Evolutionary conservation across 2,329 filamentous ascomycete species (phyloP).

Genomic region (Chalara sp.): DNA sequence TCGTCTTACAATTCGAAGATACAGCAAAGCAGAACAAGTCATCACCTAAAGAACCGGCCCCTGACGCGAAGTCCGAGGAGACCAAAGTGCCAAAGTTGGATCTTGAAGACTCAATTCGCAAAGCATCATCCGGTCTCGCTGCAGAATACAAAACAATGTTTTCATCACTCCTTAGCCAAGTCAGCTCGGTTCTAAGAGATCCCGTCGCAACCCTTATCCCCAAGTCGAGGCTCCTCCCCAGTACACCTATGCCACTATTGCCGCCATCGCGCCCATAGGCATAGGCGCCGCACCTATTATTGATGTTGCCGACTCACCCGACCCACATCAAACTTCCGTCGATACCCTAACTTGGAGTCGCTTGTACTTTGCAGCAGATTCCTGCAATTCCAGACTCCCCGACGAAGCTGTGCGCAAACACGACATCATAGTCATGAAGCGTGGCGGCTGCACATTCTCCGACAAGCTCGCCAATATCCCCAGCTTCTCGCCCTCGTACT

Average conservation of each 20-base stretch:
- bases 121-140: conserved; percentile 14
- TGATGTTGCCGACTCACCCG: conserved; percentile 38
- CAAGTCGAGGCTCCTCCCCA: conserved; percentile 25
- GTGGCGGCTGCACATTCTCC: conserved; percentile 79
- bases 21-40: conserved; percentile 14
- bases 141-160: conserved; percentile 30
- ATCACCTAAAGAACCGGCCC: conserved; percentile 13
- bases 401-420: conserved; percentile 45
- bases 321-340: conserved; percentile 27
- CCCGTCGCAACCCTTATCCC: conserved; percentile 32
- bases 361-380: conserved; percentile 64
- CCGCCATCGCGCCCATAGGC: conserved; percentile 43
- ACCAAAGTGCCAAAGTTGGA: conserved; percentile 8
- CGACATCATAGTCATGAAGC: conserved; percentile 74
- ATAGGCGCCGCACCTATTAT: conserved; percentile 64
- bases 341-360: conserved; percentile 57
- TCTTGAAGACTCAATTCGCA: conserved; percentile 13
- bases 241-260: conserved; percentile 29
- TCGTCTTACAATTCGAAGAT: conserved; percentile 50
- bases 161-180: conserved; percentile 40
- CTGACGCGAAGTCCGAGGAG: conserved; percentile 12
- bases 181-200: conserved; percentile 44
- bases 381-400: conserved; percentile 51
- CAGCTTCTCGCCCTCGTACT: conserved; percentile 54
- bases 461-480: conserved; percentile 83